phyloP scores from a whole-genome alignment of 78 protist genomes.

The Ministeria vibrans region DNA sequence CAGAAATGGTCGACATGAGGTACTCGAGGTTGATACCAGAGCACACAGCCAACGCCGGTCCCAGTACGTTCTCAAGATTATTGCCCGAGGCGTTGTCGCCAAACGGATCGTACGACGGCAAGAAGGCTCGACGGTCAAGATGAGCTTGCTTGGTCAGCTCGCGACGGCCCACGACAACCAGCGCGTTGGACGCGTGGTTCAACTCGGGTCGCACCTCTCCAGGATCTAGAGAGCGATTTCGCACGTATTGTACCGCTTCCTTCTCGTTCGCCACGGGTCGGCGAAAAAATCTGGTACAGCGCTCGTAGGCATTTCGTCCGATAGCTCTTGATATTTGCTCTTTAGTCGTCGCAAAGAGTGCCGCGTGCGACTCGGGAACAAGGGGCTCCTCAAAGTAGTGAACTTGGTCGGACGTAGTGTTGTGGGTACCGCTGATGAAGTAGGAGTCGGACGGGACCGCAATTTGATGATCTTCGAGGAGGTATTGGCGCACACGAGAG shows the following conservation, averaged over 20 bases:
- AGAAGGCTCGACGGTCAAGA: slow-evolving; percentile 1
- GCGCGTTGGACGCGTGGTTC: slow-evolving; percentile 12
- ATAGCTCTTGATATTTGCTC: background rate
- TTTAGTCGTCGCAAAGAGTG: background rate
- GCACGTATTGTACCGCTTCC: background rate
- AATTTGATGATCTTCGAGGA: background rate
- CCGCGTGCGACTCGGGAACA: background rate
- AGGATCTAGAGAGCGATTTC: background rate
- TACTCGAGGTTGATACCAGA: slow-evolving; percentile 19
- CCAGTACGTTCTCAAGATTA: background rate
- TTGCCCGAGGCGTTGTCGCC: background rate
- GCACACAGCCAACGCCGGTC: background rate
- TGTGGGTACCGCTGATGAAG: background rate
- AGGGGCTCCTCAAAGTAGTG: background rate
- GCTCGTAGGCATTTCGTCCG: background rate
- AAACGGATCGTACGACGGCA: background rate
- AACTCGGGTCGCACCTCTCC: slow-evolving; percentile 10
- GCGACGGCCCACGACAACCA: slow-evolving; percentile 9
- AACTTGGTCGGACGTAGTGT: background rate
- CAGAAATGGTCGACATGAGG: background rate
- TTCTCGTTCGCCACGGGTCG: background rate
- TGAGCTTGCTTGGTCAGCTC: background rate
- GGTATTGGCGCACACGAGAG: background rate
- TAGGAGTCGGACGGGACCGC: background rate
- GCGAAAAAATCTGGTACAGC: background rate